Conservation (phyloP, 208 protist species). For the Wallacemonas rigidus region DNA sequence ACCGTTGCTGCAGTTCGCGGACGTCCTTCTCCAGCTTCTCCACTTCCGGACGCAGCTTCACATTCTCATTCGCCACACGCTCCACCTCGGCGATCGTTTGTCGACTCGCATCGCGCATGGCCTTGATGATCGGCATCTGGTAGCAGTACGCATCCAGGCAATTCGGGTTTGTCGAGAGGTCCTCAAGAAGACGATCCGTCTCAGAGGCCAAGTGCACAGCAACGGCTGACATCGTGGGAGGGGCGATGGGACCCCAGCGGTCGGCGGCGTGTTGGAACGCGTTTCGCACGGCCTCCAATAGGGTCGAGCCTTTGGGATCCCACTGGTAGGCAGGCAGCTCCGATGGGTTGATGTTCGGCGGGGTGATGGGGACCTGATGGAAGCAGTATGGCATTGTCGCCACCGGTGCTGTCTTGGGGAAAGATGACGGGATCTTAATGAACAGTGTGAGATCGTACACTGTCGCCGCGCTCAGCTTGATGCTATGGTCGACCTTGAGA, state of each 20-base stretch:
- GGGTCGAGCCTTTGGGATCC: slow-evolving; percentile 47
- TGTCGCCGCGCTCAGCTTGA: slow-evolving; percentile 38
- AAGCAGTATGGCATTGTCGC: slow-evolving; percentile 67
- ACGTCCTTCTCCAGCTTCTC: slow-evolving; percentile 58
- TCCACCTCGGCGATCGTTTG: slow-evolving; percentile 68
- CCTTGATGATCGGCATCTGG: slow-evolving; percentile 80
- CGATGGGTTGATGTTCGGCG: slow-evolving; percentile 41
- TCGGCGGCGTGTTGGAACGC: slow-evolving; percentile 66
- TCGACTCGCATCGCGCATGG: slow-evolving; percentile 61
- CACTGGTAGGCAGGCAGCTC: slow-evolving; percentile 43
- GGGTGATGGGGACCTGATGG: slow-evolving; percentile 55
- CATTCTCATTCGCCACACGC: slow-evolving; percentile 56
- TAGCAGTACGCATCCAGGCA: slow-evolving; percentile 87
- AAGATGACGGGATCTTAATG: slow-evolving; percentile 47
- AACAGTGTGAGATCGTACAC: slow-evolving; percentile 68
- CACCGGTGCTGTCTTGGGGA: slow-evolving; percentile 47
- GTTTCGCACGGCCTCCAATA: slow-evolving; percentile 71
- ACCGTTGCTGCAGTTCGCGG: slow-evolving; percentile 39
- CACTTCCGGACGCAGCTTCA: slow-evolving; percentile 45
- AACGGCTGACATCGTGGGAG: slow-evolving; percentile 59
- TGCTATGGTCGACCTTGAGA: slow-evolving; percentile 61
- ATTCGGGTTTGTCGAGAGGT: slow-evolving; percentile 72
- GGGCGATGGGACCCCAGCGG: slow-evolving; percentile 70
- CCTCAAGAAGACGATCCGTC: slow-evolving; percentile 66
- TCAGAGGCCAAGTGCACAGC: slow-evolving; percentile 43